Evolutionary conservation across 257 asterid genomes (phyloP), one percentile per base, ranked within the genome.

Genomic region (Euphrasia confusa): DNA sequence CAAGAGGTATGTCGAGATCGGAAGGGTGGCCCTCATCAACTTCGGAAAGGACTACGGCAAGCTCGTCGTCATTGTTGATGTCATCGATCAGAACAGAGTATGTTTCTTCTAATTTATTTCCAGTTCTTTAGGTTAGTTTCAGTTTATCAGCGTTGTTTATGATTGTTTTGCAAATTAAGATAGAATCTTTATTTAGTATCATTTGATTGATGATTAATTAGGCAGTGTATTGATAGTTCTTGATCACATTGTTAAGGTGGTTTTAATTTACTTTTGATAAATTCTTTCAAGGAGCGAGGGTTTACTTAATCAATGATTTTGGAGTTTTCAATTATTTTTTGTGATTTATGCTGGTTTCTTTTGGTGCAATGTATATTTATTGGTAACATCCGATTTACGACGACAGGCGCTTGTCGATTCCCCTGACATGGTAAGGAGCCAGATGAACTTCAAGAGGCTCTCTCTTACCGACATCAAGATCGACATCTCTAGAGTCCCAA

Each of bases 1-100:
- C 90, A 85, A 85, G 88, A 85, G 94, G 81, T 85, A 74, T 55
- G 87, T 85, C 26, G 94, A 83, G 83, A 83, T 85, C 78, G 94
- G 94, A 67, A 75, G 94, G 66, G 94, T 85, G 14, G 94, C 81
- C 28, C 90, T 85, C 35, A 85, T 85, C 67, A 85, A 85, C 81
- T 85, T 72, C 73, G 94, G 94, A 0, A 70, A 85, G 68, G 94
- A 85, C 47, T 83, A 85, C 58, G 94, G 94, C 10, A 74, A 66
- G 75, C 90, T 83, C 24, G 94, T 83, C 17, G 90, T 85, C 77
- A 85, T 83, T 35, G 87, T 85, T 21, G 94, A 85, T 63, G 87
- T 85, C 44, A 82, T 78, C 56, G 81, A 80, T 70, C 84, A 78
- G 76, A 83, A 83, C 75, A 68, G 90, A 70, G 90, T 83, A 26